Percentiles rank a stretch among this genome's conserved stretches.
phyloP scores from a whole-genome alignment of 179 eudicot species.

The Camellia oleifera region DNA sequence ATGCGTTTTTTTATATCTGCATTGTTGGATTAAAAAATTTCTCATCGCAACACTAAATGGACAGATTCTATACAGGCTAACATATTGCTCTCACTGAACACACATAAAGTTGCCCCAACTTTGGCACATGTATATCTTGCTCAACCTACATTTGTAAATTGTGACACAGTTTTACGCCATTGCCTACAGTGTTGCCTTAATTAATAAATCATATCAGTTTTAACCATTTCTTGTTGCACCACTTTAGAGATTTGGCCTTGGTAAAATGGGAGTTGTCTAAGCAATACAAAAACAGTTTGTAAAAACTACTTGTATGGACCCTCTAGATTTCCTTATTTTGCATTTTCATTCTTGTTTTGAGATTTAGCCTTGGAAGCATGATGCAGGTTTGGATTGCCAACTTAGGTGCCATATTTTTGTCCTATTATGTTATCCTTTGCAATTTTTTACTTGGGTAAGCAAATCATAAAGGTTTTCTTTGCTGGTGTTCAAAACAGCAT shows the following conservation, averaged over 20 bases:
- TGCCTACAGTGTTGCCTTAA: not conserved
- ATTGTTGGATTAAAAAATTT: not conserved
- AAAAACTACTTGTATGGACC: not conserved
- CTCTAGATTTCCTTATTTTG: not conserved
- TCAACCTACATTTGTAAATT: not conserved
- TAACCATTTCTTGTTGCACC: not conserved
- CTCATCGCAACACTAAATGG: too few species aligned
- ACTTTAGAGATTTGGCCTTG: conserved; percentile 1
- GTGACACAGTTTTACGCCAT: not conserved
- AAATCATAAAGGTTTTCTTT: not conserved
- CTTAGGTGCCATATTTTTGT: not conserved
- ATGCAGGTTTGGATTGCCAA: not conserved
- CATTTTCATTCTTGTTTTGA: not conserved
- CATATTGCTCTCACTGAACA: not conserved
- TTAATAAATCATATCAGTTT: not conserved
- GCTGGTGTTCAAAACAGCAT: not conserved
- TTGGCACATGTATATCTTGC: not conserved
- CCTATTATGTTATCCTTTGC: not conserved
- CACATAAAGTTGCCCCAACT: not conserved
- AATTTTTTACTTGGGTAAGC: not conserved
- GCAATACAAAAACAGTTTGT: not conserved
- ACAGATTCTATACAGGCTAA: not conserved
- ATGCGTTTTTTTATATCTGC: not conserved
- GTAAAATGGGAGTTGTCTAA: conserved; percentile 1
- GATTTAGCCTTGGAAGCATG: not conserved